A percentile compares a stretch with the other conserved stretches of the same genome.
Conservation (phyloP, 2,329 filamentous ascomycete genomes). For the Fusarium xylarioides region DNA sequence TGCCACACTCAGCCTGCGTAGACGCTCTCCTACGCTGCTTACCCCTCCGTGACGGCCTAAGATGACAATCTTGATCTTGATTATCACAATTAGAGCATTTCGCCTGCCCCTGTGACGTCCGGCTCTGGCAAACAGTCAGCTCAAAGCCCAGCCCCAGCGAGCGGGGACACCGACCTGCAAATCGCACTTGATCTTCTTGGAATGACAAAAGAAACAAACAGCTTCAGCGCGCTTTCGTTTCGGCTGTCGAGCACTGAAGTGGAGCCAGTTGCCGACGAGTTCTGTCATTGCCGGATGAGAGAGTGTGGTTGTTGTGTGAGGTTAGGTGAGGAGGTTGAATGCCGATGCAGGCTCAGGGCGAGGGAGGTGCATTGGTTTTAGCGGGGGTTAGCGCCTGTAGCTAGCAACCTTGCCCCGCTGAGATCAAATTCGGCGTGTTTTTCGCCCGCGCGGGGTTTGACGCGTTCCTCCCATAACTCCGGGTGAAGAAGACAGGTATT, state of each 20-base stretch:
- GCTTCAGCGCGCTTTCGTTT: conserved; percentile 46
- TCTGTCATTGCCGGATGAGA: conserved; percentile 42
- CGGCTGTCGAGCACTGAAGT: conserved; percentile 44
- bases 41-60: conserved; percentile 43
- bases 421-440: not conserved
- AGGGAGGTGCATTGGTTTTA: not conserved
- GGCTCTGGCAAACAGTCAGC: conserved; percentile 14
- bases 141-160: not conserved
- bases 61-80: conserved; percentile 41
- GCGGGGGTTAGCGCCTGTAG: not conserved
- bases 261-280: conserved; percentile 46
- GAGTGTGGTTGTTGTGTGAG: not conserved
- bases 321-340: not conserved
- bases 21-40: conserved; percentile 28
- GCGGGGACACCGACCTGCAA: conserved; percentile 34
- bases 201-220: conserved; percentile 45
- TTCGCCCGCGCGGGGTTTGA: not conserved
- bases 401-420: not conserved
- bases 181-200: conserved; percentile 50
- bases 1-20: not conserved
- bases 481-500: not conserved
- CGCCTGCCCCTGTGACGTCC: conserved; percentile 34
- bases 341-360: not conserved
- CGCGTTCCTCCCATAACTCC: too few species aligned
- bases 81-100: conserved; percentile 44